Evolutionary conservation across 2,329 filamentous ascomycete species (phyloP).

Genomic region (Pyrenophora teres): DNA sequence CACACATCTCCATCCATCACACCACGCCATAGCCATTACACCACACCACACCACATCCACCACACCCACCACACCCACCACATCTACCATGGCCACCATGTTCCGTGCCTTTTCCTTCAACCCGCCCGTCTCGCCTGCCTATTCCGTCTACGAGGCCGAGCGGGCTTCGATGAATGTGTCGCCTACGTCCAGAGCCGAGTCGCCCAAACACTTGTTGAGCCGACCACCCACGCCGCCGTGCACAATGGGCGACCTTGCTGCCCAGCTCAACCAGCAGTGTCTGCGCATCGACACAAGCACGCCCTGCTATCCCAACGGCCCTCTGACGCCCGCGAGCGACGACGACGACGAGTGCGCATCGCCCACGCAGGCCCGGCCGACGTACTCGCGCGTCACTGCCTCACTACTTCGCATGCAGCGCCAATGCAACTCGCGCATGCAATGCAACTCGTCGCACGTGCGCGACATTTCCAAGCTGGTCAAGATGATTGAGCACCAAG

Average conservation of each 20-base stretch:
- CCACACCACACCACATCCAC: no score
- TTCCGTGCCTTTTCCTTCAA: constrained; percentile 50
- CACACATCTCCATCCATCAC: background rate
- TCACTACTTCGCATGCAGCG: constrained; percentile 48
- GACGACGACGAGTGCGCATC: constrained; percentile 17
- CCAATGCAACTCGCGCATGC: constrained; percentile 48
- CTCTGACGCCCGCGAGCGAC: constrained; percentile 35
- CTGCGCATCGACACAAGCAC: constrained; percentile 35
- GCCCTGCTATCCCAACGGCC: constrained; percentile 16
- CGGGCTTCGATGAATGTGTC: constrained; percentile 40
- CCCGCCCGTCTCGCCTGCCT: constrained; percentile 37
- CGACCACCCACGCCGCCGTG: constrained; percentile 38
- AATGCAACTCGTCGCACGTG: constrained; percentile 48
- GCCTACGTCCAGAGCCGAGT: constrained; percentile 34
- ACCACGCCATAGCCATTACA: no score
- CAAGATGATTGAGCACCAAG: constrained; percentile 49
- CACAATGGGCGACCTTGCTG: constrained; percentile 44
- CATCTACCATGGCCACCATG: constrained; percentile 25
- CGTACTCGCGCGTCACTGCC: constrained; percentile 42
- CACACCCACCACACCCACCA: no score
- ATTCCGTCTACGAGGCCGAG: constrained; percentile 34
- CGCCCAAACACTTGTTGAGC: constrained; percentile 7
- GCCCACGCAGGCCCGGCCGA: constrained; percentile 20
- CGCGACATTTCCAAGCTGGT: constrained; percentile 51
- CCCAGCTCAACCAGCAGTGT: constrained; percentile 40